phyloP scores from a whole-genome alignment of 129 eudicot species.

The Solidago caesia region DNA sequence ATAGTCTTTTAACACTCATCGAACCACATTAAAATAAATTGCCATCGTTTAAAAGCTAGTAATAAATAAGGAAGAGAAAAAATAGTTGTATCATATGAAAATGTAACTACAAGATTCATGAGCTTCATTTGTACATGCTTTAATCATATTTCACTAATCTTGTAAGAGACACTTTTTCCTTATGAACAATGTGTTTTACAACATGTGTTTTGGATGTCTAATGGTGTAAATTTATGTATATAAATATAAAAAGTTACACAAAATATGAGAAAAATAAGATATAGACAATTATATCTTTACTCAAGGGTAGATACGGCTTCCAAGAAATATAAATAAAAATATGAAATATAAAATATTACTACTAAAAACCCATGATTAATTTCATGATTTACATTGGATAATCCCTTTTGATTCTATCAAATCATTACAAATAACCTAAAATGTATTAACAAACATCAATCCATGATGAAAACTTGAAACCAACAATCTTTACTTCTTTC shows the following conservation, averaged over 20 bases:
- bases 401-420: constrained; percentile 34
- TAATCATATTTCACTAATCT: not conserved
- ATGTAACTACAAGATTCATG: not conserved
- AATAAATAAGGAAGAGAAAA: not conserved
- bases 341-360: constrained; percentile 7
- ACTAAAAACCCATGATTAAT: constrained; percentile 25
- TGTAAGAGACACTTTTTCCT: not conserved
- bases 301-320: no score
- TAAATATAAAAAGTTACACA: not conserved
- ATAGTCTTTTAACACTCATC: constrained; percentile 11
- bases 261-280: no score
- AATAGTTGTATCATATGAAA: not conserved
- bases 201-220: not conserved
- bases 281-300: no score
- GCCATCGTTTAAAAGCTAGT: not conserved
- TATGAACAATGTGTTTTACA: not conserved
- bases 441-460: constrained; percentile 29
- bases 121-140: not conserved
- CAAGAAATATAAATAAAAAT: no score
- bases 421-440: constrained; percentile 32
- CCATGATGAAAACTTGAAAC: constrained; percentile 16
- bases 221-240: not conserved
- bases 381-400: constrained; percentile 34
- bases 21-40: constrained; percentile 15
- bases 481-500: constrained; percentile 17